Evolutionary conservation across 108 stramenopile species (phyloP).

Genomic region (Fragilariopsis cylindrus): DNA sequence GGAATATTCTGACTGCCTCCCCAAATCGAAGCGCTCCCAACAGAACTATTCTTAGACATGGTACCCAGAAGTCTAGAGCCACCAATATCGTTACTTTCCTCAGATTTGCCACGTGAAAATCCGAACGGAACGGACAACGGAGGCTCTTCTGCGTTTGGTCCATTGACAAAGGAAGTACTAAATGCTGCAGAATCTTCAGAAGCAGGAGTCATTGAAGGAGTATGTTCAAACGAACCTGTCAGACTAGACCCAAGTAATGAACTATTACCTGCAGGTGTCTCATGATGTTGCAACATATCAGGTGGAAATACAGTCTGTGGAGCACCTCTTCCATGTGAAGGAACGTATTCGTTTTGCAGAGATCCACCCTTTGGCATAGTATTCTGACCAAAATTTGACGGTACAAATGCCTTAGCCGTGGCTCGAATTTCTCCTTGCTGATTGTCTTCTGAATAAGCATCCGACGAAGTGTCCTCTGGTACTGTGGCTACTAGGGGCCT

Average conservation of each 20-base stretch:
- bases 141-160: constrained; percentile 2
- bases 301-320: constrained; percentile 8
- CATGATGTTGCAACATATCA: not conserved
- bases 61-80: constrained; percentile 10
- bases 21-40: constrained; percentile 17
- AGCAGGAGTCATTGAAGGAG: constrained; percentile 7
- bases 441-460: not conserved
- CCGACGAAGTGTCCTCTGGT: not conserved
- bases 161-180: constrained; percentile 13
- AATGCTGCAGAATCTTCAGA: constrained; percentile 16
- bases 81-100: constrained; percentile 10
- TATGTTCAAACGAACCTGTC: not conserved
- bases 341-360: not conserved
- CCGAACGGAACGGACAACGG: constrained; percentile 6
- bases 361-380: not conserved
- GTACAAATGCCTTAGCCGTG: constrained; percentile 76
- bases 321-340: not conserved
- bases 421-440: constrained; percentile 71
- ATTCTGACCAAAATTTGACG: constrained; percentile 40
- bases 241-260: constrained; percentile 15
- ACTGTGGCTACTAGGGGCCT: not conserved
- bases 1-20: constrained; percentile 9
- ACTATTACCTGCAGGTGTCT: not conserved
- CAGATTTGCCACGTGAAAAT: constrained; percentile 7
- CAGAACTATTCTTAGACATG: constrained; percentile 1